Conservation (phyloP, 306 rosid species). For the Benincasa hispida region DNA sequence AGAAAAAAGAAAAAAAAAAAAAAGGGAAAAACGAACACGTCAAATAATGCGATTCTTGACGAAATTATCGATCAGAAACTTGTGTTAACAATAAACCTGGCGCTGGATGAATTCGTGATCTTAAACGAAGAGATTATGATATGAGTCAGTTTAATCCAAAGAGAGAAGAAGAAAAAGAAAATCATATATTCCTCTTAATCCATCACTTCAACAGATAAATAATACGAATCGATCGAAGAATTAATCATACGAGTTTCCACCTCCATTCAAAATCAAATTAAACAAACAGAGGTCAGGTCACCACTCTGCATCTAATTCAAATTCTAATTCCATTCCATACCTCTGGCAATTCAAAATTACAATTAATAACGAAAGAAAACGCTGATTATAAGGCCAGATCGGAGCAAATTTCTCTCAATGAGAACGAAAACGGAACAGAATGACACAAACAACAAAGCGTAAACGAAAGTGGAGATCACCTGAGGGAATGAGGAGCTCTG, state of each 20-base stretch:
- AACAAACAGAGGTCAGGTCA: background rate
- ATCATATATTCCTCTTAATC: background rate
- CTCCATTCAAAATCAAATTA: background rate
- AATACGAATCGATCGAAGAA: background rate
- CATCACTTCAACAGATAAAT: background rate
- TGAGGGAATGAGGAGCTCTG: background rate
- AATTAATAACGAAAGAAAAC: background rate
- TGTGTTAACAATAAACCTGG: background rate
- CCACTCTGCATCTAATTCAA: background rate
- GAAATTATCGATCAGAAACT: background rate
- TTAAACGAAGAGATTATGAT: background rate
- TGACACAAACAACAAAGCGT: background rate
- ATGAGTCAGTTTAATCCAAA: background rate
- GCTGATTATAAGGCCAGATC: background rate
- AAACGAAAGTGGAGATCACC: background rate
- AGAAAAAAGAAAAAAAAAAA: too few relatives aligned
- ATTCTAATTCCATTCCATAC: background rate
- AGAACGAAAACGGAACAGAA: background rate
- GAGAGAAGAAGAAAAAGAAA: background rate
- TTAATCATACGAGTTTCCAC: background rate
- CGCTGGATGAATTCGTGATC: background rate
- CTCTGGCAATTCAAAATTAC: background rate
- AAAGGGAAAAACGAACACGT: too few relatives aligned
- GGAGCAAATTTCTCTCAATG: background rate
- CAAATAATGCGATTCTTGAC: background rate